Conservation (phyloP, 2,329 filamentous ascomycete genomes). For the Fusarium brachygibbosum region DNA sequence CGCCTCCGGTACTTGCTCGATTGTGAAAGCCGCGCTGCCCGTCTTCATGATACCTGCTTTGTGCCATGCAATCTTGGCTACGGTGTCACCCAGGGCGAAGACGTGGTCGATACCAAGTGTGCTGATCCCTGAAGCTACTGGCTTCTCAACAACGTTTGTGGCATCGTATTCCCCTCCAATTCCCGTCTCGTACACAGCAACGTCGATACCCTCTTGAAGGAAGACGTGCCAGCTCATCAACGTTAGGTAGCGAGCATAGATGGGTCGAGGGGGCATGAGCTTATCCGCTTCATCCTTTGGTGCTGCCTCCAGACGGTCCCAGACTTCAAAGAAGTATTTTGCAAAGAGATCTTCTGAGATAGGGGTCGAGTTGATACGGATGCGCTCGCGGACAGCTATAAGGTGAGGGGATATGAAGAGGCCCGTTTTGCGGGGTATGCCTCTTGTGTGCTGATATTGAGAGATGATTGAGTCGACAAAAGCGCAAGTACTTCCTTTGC, state of each 20-base stretch:
- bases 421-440: constrained; percentile 64
- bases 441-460: constrained; percentile 58
- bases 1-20: constrained; percentile 64
- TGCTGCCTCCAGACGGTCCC: constrained; percentile 66
- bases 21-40: constrained; percentile 69
- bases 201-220: constrained; percentile 71
- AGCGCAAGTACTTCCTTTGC: constrained; percentile 80
- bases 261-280: constrained; percentile 61
- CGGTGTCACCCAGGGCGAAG: constrained; percentile 70
- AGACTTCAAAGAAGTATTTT: constrained; percentile 76
- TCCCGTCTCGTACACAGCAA: constrained; percentile 75
- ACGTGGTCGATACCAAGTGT: constrained; percentile 79
- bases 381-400: constrained; percentile 75
- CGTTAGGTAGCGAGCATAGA: constrained; percentile 73
- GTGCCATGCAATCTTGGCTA: constrained; percentile 79
- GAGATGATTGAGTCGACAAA: constrained; percentile 74
- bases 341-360: constrained; percentile 71
- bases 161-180: constrained; percentile 77
- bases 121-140: constrained; percentile 71
- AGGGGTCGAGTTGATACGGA: constrained; percentile 71
- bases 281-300: constrained; percentile 51
- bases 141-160: constrained; percentile 73
- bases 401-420: constrained; percentile 79
- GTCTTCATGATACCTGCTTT: constrained; percentile 79
- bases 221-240: constrained; percentile 78